Conservation (phyloP, 257 asterid species). For the Plantago ovata region DNA sequence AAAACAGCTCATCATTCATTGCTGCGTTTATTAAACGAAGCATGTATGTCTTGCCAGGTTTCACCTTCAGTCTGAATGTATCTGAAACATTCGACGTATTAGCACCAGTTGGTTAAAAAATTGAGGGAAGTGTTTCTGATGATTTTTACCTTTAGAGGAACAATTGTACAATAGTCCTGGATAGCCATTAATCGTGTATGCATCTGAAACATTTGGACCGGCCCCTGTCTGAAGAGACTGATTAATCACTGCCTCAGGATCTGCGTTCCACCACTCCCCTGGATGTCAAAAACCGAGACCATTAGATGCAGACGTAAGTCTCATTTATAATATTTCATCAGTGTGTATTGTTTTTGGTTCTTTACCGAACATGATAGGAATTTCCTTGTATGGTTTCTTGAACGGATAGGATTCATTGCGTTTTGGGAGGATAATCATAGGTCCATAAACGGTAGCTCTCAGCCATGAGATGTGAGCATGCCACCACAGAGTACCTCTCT, state of each 20-base stretch:
- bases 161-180: conserved; percentile 71
- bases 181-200: conserved; percentile 71
- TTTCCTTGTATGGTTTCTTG: conserved; percentile 56
- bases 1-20: conserved; percentile 60
- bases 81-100: conserved; percentile 31
- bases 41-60: conserved; percentile 59
- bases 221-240: conserved; percentile 66
- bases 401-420: conserved; percentile 60
- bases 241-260: conserved; percentile 56
- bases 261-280: conserved; percentile 80
- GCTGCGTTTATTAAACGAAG: conserved; percentile 74
- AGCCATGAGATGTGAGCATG: conserved; percentile 72
- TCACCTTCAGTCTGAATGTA: conserved; percentile 51
- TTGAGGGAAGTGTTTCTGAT: background rate
- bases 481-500: conserved; percentile 71
- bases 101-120: background rate
- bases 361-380: conserved; percentile 55
- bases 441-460: conserved; percentile 56
- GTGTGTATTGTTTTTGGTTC: background rate
- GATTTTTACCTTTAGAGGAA: conserved; percentile 48
- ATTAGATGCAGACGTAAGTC: background rate
- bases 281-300: conserved; percentile 2
- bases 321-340: background rate
- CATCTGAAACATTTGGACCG: conserved; percentile 68
- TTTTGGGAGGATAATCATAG: conserved; percentile 52